These are phyloP conservation scores for Plantago lanceolata DNA, from an alignment of 305 asterid species.

Conservation along the genomic window DNA sequence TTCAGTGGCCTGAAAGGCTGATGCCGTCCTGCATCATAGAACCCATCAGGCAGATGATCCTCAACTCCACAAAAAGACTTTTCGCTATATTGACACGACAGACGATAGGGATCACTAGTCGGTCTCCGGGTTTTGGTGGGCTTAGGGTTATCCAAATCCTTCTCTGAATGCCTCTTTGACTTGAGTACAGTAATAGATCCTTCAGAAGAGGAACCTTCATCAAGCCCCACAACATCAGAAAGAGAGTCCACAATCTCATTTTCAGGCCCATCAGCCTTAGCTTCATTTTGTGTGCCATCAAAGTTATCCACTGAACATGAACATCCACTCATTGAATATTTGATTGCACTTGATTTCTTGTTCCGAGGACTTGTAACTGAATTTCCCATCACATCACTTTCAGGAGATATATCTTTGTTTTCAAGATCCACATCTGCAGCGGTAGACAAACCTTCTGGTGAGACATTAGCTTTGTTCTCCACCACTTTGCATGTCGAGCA, in stretches of 20 bases:
- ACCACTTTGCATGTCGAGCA: constrained; percentile 52
- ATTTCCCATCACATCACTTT: constrained; percentile 30
- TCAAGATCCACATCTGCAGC: constrained; percentile 35
- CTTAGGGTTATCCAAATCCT: constrained; percentile 73
- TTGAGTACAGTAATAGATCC: constrained; percentile 36
- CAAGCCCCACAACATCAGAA: constrained; percentile 38
- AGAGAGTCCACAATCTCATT: constrained; percentile 31
- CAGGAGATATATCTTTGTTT: constrained; percentile 36
- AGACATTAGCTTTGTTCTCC: constrained; percentile 27
- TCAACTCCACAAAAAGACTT: constrained; percentile 66
- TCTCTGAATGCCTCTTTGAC: constrained; percentile 79
- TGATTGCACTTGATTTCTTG: constrained; percentile 27
- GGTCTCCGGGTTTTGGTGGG: constrained; percentile 80
- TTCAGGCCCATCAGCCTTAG: constrained; percentile 28
- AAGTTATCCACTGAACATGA: constrained; percentile 23
- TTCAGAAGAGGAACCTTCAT: constrained; percentile 44
- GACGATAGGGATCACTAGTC: constrained; percentile 42
- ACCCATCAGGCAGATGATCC: constrained; percentile 82
- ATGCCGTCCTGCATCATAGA: constrained; percentile 93
- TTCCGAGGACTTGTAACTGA: constrained; percentile 28
- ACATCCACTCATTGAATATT: constrained; percentile 18
- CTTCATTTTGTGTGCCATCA: constrained; percentile 24
- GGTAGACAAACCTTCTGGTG: constrained; percentile 39
- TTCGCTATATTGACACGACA: constrained; percentile 69
- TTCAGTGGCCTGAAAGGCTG: constrained; percentile 71